These are phyloP conservation scores for Cladosporium cucumerinum DNA, from an alignment of 2,329 filamentous ascomycete species.

Conservation along the genomic window DNA sequence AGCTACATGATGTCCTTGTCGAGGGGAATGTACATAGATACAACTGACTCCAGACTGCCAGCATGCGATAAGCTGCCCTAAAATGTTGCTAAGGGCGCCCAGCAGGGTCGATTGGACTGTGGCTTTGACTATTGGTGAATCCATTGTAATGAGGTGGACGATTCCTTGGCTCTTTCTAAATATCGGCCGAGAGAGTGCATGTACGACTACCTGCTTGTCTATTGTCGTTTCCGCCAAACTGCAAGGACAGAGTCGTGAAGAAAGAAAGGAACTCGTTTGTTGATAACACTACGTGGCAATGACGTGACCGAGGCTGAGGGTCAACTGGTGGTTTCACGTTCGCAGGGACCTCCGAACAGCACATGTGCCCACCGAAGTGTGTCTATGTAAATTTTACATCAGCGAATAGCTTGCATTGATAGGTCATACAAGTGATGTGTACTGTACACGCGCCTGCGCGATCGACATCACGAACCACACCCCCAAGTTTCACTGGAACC, in stretches of 20 bases:
- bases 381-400: neutral
- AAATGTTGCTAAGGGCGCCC: conserved; percentile 64
- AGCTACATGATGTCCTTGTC: neutral
- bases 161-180: neutral
- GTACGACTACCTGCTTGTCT: neutral
- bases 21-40: neutral
- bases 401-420: neutral
- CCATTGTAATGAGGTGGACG: conserved; percentile 33
- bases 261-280: neutral
- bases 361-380: neutral
- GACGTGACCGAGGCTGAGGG: neutral
- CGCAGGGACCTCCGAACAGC: neutral
- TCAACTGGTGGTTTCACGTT: neutral
- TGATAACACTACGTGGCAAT: neutral
- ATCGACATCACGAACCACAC: neutral
- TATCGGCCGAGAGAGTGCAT: neutral
- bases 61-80: conserved; percentile 68
- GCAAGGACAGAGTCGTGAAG: neutral
- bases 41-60: conserved; percentile 56
- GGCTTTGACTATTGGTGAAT: conserved; percentile 55
- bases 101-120: conserved; percentile 65
- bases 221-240: neutral
- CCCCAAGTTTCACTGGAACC: too few relatives aligned
- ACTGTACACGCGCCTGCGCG: neutral
- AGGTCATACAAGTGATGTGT: neutral